These are phyloP conservation scores for Fragaria vesca DNA, from an alignment of 306 rosid genomes.

Conservation along the genomic window DNA sequence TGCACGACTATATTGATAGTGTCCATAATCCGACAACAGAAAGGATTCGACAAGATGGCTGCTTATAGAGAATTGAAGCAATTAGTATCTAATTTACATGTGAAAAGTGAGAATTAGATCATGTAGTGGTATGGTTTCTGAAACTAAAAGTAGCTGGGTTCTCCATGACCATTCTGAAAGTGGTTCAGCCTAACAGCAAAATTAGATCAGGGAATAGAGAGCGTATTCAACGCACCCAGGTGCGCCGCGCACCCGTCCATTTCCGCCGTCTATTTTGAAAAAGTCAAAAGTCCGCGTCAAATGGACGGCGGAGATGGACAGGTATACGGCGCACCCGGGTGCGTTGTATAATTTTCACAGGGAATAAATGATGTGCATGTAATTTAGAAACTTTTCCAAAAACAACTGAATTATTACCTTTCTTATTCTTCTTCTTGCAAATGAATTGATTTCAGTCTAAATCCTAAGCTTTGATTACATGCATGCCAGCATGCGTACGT, in stretches of 20 bases:
- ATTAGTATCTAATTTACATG: not conserved
- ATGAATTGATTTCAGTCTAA: too few relatives aligned
- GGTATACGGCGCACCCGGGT: too few relatives aligned
- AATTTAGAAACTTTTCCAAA: not conserved
- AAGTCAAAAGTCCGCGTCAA: too few relatives aligned
- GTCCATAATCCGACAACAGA: not conserved
- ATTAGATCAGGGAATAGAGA: not conserved
- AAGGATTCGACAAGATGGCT: not conserved
- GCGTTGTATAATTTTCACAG: too few relatives aligned
- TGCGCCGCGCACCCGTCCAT: too few relatives aligned
- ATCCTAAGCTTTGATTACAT: too few relatives aligned
- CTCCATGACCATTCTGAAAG: slow-evolving; percentile 1
- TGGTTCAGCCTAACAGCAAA: slow-evolving; percentile 8
- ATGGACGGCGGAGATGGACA: too few relatives aligned
- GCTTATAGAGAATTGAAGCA: not conserved
- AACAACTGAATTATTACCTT: not conserved
- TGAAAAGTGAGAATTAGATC: slow-evolving; percentile 1
- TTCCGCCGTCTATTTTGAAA: too few relatives aligned
- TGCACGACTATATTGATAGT: not conserved
- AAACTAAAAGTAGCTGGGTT: slow-evolving; percentile 5
- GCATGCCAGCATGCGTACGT: too few relatives aligned
- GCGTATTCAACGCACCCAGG: too few relatives aligned
- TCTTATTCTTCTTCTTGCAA: too few relatives aligned
- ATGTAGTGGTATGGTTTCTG: slow-evolving; percentile 10
- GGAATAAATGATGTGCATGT: not conserved